Conservation (phyloP, 768 basidiomycete species). For the Crucibulum laeve region DNA sequence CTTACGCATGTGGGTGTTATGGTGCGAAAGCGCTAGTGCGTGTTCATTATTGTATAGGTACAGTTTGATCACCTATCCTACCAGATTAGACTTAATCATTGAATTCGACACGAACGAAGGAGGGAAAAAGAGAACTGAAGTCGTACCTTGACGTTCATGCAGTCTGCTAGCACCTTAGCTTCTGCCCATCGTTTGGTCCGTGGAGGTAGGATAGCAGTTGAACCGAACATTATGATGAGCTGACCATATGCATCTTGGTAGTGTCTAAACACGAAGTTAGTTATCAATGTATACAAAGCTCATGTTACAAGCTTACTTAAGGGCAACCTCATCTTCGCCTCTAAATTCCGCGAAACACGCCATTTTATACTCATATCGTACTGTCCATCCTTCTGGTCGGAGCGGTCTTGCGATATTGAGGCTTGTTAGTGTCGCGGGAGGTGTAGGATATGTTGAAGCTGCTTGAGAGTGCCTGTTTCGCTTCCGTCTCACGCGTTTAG, state of each 20-base stretch:
- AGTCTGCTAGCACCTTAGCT: conserved; percentile 94
- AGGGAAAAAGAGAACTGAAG: neutral
- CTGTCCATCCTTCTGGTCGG: conserved; percentile 88
- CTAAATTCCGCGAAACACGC: conserved; percentile 95
- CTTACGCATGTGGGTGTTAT: conserved; percentile 79
- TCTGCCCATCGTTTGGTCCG: conserved; percentile 98
- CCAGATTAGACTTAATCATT: neutral
- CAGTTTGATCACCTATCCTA: conserved; percentile 73
- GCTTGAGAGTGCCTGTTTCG: conserved; percentile 75
- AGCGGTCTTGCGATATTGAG: conserved; percentile 52
- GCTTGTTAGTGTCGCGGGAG: conserved; percentile 40
- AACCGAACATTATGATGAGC: conserved; percentile 84
- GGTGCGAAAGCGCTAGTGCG: conserved; percentile 72
- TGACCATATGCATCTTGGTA: conserved; percentile 91
- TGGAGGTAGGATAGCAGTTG: conserved; percentile 80
- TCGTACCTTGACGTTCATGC: conserved; percentile 82
- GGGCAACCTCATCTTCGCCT: conserved; percentile 86
- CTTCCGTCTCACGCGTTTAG: conserved; percentile 88
- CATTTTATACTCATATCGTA: conserved; percentile 97
- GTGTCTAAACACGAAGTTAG: conserved; percentile 48
- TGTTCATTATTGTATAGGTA: conserved; percentile 91
- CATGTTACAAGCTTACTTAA: conserved; percentile 57
- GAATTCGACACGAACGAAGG: neutral
- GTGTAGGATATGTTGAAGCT: conserved; percentile 44
- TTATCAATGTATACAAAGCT: conserved; percentile 8